These are phyloP conservation scores for Abortiporus biennis DNA, from an alignment of 1,284 basidiomycete genomes.

Conservation along the genomic window DNA sequence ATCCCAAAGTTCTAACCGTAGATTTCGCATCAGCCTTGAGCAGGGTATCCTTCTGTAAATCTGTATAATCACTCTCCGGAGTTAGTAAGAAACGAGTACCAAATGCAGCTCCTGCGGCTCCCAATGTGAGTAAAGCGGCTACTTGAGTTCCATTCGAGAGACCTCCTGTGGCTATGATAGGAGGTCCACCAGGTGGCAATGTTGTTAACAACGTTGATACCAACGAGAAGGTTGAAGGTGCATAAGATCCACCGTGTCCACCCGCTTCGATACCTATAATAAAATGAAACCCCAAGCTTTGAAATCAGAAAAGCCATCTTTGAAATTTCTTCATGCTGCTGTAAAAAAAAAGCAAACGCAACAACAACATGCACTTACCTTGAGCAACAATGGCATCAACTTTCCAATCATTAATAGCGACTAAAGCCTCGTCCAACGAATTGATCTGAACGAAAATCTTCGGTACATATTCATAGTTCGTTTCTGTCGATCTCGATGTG, in stretches of 20 bases:
- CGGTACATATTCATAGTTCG: too few species aligned
- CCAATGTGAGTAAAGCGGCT: conserved; percentile 58
- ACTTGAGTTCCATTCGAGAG: conserved; percentile 50
- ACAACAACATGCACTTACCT: too few species aligned
- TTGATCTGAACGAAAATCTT: conserved; percentile 58
- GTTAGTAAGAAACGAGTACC: conserved; percentile 72
- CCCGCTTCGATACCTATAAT: conserved; percentile 64
- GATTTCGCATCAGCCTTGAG: conserved; percentile 39
- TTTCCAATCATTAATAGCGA: conserved; percentile 54
- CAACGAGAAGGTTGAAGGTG: conserved; percentile 54
- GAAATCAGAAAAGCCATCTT: too few species aligned
- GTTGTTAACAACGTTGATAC: conserved; percentile 49
- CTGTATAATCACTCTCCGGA: conserved; percentile 55
- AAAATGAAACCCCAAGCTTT: too few species aligned
- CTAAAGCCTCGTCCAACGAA: conserved; percentile 49
- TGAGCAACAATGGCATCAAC: conserved; percentile 72
- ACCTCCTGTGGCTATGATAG: conserved; percentile 58
- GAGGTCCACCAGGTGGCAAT: conserved; percentile 36
- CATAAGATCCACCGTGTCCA: conserved; percentile 56
- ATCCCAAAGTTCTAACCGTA: conserved; percentile 60
- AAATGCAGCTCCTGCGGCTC: conserved; percentile 58
- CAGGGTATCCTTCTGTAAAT: conserved; percentile 50
- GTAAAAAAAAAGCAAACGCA: background rate
- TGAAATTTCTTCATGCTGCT: background rate
- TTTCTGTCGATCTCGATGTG: conserved; percentile 35